A percentile compares a stretch with the other conserved stretches of the same genome.
These are phyloP conservation scores for Aspergillus sp. DNA, from an alignment of 2,329 filamentous ascomycete genomes.

Conservation along the genomic window DNA sequence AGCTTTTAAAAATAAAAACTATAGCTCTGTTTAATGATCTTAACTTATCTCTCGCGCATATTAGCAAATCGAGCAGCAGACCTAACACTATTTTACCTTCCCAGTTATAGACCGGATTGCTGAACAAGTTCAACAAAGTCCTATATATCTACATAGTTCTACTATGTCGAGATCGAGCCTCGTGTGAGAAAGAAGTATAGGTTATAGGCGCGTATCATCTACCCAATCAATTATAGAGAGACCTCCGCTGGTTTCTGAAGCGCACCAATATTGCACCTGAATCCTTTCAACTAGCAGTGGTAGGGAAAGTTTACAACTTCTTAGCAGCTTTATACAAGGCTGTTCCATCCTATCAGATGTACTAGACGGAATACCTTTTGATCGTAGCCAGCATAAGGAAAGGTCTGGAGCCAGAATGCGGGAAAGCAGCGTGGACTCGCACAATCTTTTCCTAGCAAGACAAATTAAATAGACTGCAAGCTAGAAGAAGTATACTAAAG, in stretches of 20 bases:
- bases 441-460: slow-evolving; percentile 13
- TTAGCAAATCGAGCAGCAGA: background rate
- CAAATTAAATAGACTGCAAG: background rate
- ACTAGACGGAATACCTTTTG: slow-evolving; percentile 12
- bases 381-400: slow-evolving; percentile 3
- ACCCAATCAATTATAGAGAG: slow-evolving; percentile 17
- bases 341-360: slow-evolving; percentile 4
- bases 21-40: background rate
- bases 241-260: slow-evolving; percentile 13
- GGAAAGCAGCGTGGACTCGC: slow-evolving; percentile 10
- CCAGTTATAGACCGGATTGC: background rate
- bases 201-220: slow-evolving; percentile 13
- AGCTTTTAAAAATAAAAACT: background rate
- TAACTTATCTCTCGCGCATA: background rate
- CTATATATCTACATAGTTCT: slow-evolving; percentile 11
- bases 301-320: slow-evolving; percentile 10
- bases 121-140: slow-evolving; percentile 3
- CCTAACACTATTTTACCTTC: background rate
- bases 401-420: background rate
- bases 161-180: slow-evolving; percentile 8
- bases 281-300: background rate
- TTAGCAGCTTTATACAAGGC: slow-evolving; percentile 11
- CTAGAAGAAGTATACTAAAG: background rate
- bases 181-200: background rate
- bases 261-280: background rate